A percentile compares a stretch with the other conserved stretches of the same genome.
Evolutionary conservation across 2,329 filamentous ascomycete species (phyloP).

Genomic region (Orbilia quercus): DNA sequence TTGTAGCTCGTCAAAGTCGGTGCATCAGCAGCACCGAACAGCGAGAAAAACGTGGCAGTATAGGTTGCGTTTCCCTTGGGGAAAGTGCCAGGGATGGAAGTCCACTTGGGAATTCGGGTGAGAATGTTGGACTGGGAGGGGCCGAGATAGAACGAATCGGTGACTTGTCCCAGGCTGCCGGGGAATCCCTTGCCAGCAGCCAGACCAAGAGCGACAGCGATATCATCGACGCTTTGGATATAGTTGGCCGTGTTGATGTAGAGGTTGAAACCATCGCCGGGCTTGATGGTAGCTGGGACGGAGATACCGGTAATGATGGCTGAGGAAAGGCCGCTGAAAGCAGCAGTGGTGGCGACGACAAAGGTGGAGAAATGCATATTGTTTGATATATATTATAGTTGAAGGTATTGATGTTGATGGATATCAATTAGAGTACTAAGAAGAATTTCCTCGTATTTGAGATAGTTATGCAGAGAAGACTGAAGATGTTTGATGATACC

Average conservation of each 20-base stretch:
- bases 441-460: too few relatives aligned
- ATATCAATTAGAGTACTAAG: too few relatives aligned
- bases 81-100: slow-evolving; percentile 14
- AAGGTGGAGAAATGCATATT: slow-evolving; percentile 47
- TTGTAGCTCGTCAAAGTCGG: slow-evolving; percentile 43
- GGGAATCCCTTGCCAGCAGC: slow-evolving; percentile 49
- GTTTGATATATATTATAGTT: slow-evolving; percentile 5
- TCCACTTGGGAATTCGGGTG: slow-evolving; percentile 38
- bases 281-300: slow-evolving; percentile 57
- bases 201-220: slow-evolving; percentile 56
- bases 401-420: slow-evolving; percentile 4
- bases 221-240: slow-evolving; percentile 58
- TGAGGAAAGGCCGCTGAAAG: slow-evolving; percentile 44
- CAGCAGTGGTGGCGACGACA: slow-evolving; percentile 20
- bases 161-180: slow-evolving; percentile 49
- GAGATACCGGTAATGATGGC: slow-evolving; percentile 58
- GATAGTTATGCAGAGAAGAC: neutral
- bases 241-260: slow-evolving; percentile 57
- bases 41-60: slow-evolving; percentile 32
- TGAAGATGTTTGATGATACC: slow-evolving; percentile 24
- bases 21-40: slow-evolving; percentile 31
- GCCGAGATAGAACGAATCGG: slow-evolving; percentile 57
- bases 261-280: slow-evolving; percentile 57
- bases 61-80: slow-evolving; percentile 37
- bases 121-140: slow-evolving; percentile 49